Base-by-base conservation (phyloP, 495 filamentous ascomycete genomes). In the Penicillium paradoxum region DNA sequence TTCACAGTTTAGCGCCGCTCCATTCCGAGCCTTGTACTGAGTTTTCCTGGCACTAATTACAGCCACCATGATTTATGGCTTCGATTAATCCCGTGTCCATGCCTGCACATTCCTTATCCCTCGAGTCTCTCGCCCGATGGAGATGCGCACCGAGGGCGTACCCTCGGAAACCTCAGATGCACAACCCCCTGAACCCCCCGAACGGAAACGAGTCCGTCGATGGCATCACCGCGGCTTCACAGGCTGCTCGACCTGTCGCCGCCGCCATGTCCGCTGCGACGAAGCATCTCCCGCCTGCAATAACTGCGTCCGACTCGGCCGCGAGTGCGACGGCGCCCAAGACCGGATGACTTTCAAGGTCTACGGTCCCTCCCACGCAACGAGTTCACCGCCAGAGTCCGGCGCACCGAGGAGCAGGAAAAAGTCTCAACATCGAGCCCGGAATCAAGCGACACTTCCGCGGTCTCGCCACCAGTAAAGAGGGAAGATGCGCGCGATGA, bases 181-280 rank as follows among this genome's bases (percentile, higher is more conserved):
- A 19, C 51, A 45, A 21, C 49, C 51, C 21, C 36, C 54, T 57
- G 45, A 46, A 53, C 51, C 55, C 71, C 61, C 56, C 77, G 40
- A 42, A 59, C 51, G 71, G 61, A 63, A 69, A 57, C 50, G 79
- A 72, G 50, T 75, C 67, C 50, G 74, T 53, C 58, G 73, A 64
- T 61, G 73, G 64, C 55, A 72, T 54, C 51, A 76, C 58, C 58
- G 74, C 21, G 64, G 73, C 22, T 73, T 73, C 62, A 60, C 76
- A 51, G 58, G 71, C 39, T 65, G 68, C 65, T 71, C 72, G 18
- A 76, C 72, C 42, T 64, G 69, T 64, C 53, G 72, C 45, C 40
- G 73, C 50, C 61, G 73, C 49, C 60, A 79, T 68, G 49, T 80
- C 57, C 57, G 71, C 58, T 70, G 74, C 45, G 73, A 78, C 48